A percentile compares a stretch with the other conserved stretches of the same genome.
Conservation (phyloP, 2,329 filamentous ascomycete species). For the Achaetomium macrosporum region DNA sequence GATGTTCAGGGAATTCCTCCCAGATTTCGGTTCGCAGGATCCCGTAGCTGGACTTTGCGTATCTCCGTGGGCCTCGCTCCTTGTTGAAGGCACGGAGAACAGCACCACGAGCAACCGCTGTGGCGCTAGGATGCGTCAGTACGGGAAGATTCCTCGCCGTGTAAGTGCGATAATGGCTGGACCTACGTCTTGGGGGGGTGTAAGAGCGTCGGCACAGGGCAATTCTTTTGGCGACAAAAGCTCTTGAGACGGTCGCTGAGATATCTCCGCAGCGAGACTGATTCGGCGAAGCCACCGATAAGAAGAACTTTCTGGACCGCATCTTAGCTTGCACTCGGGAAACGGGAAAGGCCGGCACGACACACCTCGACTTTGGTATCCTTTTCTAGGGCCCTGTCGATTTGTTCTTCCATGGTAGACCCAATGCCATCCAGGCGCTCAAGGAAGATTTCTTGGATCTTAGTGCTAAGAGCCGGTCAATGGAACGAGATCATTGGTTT, state of each 20-base stretch:
- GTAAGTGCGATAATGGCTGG: neutral
- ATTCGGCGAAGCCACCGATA: constrained; percentile 30
- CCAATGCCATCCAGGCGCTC: constrained; percentile 9
- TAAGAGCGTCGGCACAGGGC: constrained; percentile 1
- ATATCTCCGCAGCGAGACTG: constrained; percentile 24
- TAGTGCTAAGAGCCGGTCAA: no score
- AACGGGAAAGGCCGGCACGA: no score
- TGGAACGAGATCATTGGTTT: no score
- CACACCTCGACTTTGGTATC: constrained; percentile 14
- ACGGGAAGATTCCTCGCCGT: no score
- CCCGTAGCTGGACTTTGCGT: constrained; percentile 28
- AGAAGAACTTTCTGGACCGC: constrained; percentile 27
- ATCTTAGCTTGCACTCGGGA: no score
- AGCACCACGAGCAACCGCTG: constrained; percentile 29
- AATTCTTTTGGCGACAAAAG: constrained; percentile 3
- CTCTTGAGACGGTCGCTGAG: constrained; percentile 16
- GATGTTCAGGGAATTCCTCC: constrained; percentile 12
- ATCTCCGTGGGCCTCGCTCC: constrained; percentile 24
- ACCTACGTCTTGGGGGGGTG: constrained; percentile 3
- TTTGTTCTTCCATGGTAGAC: constrained; percentile 1
- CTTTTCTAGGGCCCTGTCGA: constrained; percentile 5
- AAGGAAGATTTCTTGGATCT: constrained; percentile 17
- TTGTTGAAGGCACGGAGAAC: constrained; percentile 29
- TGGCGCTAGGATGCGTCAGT: constrained; percentile 15
- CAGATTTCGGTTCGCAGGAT: constrained; percentile 22